Percentiles rank a stretch among this genome's conserved stretches.
phyloP scores from a whole-genome alignment of 2,329 filamentous ascomycete species.

The Magnaporthiopsis incrustans region DNA sequence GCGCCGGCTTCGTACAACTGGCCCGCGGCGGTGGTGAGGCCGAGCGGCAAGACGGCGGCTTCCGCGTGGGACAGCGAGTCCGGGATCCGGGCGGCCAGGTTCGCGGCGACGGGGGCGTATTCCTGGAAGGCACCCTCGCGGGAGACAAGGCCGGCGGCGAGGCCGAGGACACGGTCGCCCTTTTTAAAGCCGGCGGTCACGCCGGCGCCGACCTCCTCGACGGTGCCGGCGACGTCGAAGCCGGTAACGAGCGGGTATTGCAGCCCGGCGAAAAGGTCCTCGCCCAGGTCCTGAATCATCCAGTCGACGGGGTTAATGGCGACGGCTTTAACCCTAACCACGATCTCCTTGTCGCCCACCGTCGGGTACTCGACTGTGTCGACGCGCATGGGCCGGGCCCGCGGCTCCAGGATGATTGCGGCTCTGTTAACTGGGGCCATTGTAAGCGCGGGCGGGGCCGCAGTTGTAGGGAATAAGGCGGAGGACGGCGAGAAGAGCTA shows the following conservation, averaged over 20 bases:
- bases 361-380: conserved; percentile 6
- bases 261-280: conserved; percentile 19
- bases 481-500: too few relatives aligned
- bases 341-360: conserved; percentile 14
- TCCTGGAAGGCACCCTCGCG: conserved; percentile 21
- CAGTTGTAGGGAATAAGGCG: too few relatives aligned
- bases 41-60: conserved; percentile 21
- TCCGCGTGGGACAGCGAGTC: conserved; percentile 16
- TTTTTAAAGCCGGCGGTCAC: conserved; percentile 18
- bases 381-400: neutral
- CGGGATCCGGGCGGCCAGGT: conserved; percentile 17
- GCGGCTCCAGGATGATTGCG: neutral
- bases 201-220: conserved; percentile 22
- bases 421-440: conserved; percentile 6
- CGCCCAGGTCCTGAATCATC: conserved; percentile 20
- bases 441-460: neutral
- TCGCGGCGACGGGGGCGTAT: conserved; percentile 14
- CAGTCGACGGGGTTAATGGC: conserved; percentile 27
- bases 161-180: conserved; percentile 26
- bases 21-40: conserved; percentile 18
- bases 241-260: conserved; percentile 26
- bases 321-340: conserved; percentile 22
- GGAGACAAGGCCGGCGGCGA: conserved; percentile 13
- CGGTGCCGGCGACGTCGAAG: conserved; percentile 24
- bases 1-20: conserved; percentile 16